Conservation (phyloP, 306 rosid genomes). For the Crotalaria pallida region DNA sequence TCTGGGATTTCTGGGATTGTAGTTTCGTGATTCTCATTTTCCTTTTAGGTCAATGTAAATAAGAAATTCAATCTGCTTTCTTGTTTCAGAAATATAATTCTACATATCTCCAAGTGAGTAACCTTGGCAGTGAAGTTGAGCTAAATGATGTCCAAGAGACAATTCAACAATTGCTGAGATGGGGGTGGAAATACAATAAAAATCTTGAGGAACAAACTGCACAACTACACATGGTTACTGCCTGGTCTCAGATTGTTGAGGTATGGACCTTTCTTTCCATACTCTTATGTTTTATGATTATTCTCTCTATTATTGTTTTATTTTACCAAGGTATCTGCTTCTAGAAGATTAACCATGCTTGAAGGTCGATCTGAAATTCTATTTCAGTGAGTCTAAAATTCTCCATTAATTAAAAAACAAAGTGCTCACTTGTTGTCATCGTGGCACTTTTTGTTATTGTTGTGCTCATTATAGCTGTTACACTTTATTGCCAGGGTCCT, state of each 20-base stretch:
- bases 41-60: not conserved
- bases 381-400: conserved; percentile 63
- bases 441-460: conserved; percentile 1
- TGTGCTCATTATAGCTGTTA: conserved; percentile 15
- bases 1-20: not conserved
- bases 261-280: conserved; percentile 34
- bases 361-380: conserved; percentile 82
- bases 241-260: conserved; percentile 98
- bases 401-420: not conserved
- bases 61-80: conserved; percentile 14
- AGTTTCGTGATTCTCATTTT: not conserved
- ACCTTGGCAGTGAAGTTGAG: conserved; percentile 67
- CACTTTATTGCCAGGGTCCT: conserved; percentile 60
- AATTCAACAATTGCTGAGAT: conserved; percentile 86
- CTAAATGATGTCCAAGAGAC: conserved; percentile 64
- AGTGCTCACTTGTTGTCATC: not conserved
- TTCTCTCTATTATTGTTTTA: conserved; percentile 13
- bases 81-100: conserved; percentile 68
- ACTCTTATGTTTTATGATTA: not conserved
- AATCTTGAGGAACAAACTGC: conserved; percentile 99
- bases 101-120: conserved; percentile 50
- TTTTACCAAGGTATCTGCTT: conserved; percentile 64
- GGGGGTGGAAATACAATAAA: conserved; percentile 99
- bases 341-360: conserved; percentile 76
- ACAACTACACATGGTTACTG: conserved; percentile 92